Base-by-base conservation (phyloP, 305 asterid genomes). In the Rubia peregrina region DNA sequence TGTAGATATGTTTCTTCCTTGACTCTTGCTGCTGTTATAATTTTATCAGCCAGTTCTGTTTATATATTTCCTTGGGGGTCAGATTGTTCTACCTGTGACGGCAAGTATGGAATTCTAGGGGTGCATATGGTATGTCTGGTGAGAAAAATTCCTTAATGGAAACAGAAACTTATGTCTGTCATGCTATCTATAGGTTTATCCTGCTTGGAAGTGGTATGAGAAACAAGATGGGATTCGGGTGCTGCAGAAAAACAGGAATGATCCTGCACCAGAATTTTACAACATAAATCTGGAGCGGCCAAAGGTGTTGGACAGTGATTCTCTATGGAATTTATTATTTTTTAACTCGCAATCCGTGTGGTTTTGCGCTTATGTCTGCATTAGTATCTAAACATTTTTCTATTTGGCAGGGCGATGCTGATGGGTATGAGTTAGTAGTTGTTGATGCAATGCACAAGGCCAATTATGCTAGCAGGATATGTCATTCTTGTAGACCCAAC, bases 391-490 rank as follows among this genome's bases (percentile, higher is more conserved):
- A 61, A 24, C 43, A 66, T 75, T 66, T 68, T 49, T 75, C 67
- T 69, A 36, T 61, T 68, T 83, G 48, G 78, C 90, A 95, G 99
- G 99, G 98, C 77, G 99, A 95, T 84, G 98, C 96, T 71, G 99
- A 95, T 85, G 99, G 99, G 61, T 95, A 92, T 83, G 99, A 95
- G 82, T 82, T 95, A 73, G 89, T 95, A 70, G 98, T 95, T 71
- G 96, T 95, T 74, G 99, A 95, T 83, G 99, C 99, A 77, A 95
- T 95, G 99, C 99, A 95, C 88, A 95, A 95, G 81, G 97, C 99
- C 41, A 95, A 95, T 82, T 92, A 92, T 77, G 99, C 99, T 44
- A 95, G 99, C 79, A 90, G 99, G 73, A 95, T 95, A 77, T 95
- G 99, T 81, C 99, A 95, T 83, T 95, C 99, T 42, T 95, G 99